phyloP scores from a whole-genome alignment of 257 asterid species.

The Nicotiana sylvestris region DNA sequence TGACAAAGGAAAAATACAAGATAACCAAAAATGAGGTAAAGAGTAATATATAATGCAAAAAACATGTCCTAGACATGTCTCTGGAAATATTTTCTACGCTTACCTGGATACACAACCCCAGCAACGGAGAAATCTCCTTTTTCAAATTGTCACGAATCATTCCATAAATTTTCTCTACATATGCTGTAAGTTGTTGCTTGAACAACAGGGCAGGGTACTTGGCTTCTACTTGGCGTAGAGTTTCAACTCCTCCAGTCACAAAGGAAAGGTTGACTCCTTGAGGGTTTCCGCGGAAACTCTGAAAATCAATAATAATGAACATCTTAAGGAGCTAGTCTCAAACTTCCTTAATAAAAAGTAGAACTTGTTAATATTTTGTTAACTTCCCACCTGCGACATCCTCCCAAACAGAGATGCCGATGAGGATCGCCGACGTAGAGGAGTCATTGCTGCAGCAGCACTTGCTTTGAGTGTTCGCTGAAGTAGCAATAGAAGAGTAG shows the following conservation, averaged over 20 bases:
- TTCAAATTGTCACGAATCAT: constrained; percentile 95
- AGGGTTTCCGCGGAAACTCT: constrained; percentile 96
- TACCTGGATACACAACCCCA: constrained; percentile 98
- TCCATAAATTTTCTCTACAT: constrained; percentile 96
- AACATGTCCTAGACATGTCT: neutral
- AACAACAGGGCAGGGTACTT: constrained; percentile 98
- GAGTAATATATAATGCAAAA: neutral
- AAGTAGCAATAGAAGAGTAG: constrained; percentile 83
- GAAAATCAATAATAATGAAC: constrained; percentile 16
- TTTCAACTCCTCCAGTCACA: constrained; percentile 77
- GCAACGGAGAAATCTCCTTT: constrained; percentile 98
- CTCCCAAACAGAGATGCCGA: constrained; percentile 89
- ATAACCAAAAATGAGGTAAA: neutral
- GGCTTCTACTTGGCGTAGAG: constrained; percentile 97
- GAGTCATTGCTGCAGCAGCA: constrained; percentile 87
- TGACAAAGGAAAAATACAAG: neutral
- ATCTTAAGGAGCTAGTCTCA: neutral
- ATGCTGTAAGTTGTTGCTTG: constrained; percentile 99
- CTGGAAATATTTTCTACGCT: neutral
- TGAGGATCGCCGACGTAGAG: constrained; percentile 89
- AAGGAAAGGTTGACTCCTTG: constrained; percentile 75
- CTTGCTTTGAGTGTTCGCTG: constrained; percentile 97
- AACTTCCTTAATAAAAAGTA: constrained; percentile 9
- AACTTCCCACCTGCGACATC: constrained; percentile 64
- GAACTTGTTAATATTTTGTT: constrained; percentile 6